Evolutionary conservation across 129 eudicot species (phyloP).

Genomic region (Helianthus annuus): HanXRQr2.0-SUNRISE NC_035445.2:102054901-102055400

Average conservation of each 20-base stretch:
- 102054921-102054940: too few species aligned
- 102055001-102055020: too few species aligned
- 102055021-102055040: too few species aligned
- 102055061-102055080: too few species aligned
- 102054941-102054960: too few species aligned
- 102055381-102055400: constrained; percentile 89
- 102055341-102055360: constrained; percentile 95
- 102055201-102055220: constrained; percentile 50
- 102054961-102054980: too few species aligned
- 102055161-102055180: constrained; percentile 74
- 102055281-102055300: constrained; percentile 73
- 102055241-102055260: constrained; percentile 70
- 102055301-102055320: constrained; percentile 69
- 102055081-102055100: neutral
- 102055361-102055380: constrained; percentile 99
- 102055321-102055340: constrained; percentile 89
- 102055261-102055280: constrained; percentile 77
- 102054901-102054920: too few species aligned
- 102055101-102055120: neutral
- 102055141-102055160: constrained; percentile 42
- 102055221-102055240: constrained; percentile 70
- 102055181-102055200: constrained; percentile 54
- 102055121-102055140: neutral
- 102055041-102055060: too few species aligned
- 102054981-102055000: too few species aligned